Percentiles rank a stretch among this genome's conserved stretches.
These are phyloP conservation scores for Phytophthora foliorum DNA, from an alignment of 352 stramenopile genomes.

Conservation along the genomic window DNA sequence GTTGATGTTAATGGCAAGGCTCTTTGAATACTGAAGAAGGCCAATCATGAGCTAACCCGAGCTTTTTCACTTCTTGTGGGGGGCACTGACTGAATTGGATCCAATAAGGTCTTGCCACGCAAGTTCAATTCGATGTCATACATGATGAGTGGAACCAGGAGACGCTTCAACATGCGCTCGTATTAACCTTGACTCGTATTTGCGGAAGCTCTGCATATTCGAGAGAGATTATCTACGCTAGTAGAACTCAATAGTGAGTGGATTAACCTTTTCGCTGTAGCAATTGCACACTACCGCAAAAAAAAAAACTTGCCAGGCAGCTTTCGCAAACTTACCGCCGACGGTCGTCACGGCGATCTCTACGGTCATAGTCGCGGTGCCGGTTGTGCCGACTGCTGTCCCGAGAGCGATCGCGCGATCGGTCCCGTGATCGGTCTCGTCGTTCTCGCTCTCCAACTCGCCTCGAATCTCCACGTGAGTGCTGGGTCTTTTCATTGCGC, in stretches of 20 bases:
- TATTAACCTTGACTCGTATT: not conserved
- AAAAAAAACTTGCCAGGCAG: not conserved
- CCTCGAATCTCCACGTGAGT: slow-evolving; percentile 18
- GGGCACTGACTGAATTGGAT: not conserved
- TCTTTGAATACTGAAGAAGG: slow-evolving; percentile 5
- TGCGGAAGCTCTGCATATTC: too few relatives aligned
- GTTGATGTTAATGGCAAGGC: not conserved
- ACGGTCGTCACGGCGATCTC: slow-evolving; percentile 20
- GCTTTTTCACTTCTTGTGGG: not conserved
- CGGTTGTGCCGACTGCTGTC: slow-evolving; percentile 19
- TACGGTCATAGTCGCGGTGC: slow-evolving; percentile 20
- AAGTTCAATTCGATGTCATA: slow-evolving; percentile 8
- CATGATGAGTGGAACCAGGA: slow-evolving; percentile 20
- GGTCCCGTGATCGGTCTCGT: slow-evolving; percentile 24
- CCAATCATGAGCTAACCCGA: not conserved
- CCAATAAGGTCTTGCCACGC: slow-evolving; percentile 28
- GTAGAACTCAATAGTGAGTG: not conserved
- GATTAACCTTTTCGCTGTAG: not conserved
- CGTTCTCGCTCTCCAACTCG: slow-evolving; percentile 19
- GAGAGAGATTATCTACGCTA: not conserved
- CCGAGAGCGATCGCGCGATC: slow-evolving; percentile 13
- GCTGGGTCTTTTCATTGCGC: slow-evolving; percentile 34
- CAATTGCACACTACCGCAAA: too few relatives aligned
- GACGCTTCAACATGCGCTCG: slow-evolving; percentile 4
- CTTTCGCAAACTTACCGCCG: slow-evolving; percentile 17